Percentiles rank a stretch among this genome's conserved stretches.
phyloP scores from a whole-genome alignment of 768 basidiomycete genomes.

The Ephemerocybe angulata region DNA sequence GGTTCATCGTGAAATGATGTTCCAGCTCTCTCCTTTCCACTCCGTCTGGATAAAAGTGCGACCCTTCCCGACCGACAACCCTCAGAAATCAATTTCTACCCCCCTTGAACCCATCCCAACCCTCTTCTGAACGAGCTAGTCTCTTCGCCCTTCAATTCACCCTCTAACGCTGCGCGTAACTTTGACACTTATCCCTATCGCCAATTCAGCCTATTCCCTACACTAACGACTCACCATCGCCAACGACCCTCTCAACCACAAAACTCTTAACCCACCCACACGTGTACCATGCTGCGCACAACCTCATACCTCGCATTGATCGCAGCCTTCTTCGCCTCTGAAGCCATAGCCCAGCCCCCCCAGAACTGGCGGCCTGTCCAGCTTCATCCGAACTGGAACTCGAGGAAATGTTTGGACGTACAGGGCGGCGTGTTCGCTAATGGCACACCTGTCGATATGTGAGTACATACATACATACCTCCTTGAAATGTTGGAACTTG shows the following conservation, averaged over 20 bases:
- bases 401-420: slow-evolving; percentile 28
- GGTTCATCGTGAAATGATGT: too few species aligned
- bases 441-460: slow-evolving; percentile 31
- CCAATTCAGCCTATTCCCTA: too few species aligned
- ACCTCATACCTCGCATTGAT: background rate
- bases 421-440: slow-evolving; percentile 22
- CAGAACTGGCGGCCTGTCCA: slow-evolving; percentile 2
- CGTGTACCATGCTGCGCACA: background rate
- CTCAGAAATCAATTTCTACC: background rate
- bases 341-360: background rate
- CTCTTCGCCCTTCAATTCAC: background rate
- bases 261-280: background rate
- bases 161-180: background rate
- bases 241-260: background rate
- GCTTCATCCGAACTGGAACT: slow-evolving; percentile 25
- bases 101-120: background rate
- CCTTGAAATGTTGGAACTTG: background rate
- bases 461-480: slow-evolving; percentile 1
- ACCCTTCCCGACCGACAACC: background rate
- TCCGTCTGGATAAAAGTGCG: background rate
- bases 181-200: slow-evolving; percentile 1
- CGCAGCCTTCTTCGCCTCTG: background rate
- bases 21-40: background rate
- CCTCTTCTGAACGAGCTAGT: slow-evolving; percentile 1
- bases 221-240: too few species aligned